phyloP scores from a whole-genome alignment of 1,139 yeast species.

The Lodderomyces theae region DNA sequence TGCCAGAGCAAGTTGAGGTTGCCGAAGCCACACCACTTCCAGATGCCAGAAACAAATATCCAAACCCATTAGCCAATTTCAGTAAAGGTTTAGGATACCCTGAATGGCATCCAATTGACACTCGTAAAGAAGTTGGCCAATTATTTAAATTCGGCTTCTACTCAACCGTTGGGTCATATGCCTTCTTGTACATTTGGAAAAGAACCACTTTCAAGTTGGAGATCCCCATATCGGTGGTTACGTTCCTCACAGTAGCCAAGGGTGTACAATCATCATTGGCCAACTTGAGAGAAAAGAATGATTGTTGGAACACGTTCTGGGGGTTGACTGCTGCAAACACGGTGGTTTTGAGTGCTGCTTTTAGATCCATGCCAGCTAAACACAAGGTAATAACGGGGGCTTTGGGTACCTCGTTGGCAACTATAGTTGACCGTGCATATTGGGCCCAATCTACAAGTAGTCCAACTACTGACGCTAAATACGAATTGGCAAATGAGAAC shows the following conservation, averaged over 20 bases:
- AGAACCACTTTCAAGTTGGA: conserved; percentile 46
- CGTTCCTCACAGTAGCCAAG: conserved; percentile 42
- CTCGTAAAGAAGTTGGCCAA: conserved; percentile 39
- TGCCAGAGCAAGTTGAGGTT: conserved; percentile 14
- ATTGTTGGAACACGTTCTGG: conserved; percentile 50
- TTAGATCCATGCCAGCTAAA: conserved; percentile 41
- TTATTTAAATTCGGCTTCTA: conserved; percentile 43
- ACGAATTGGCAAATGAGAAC: conserved; percentile 35
- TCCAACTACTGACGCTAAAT: conserved; percentile 38
- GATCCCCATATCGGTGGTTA: conserved; percentile 39
- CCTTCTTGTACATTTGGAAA: conserved; percentile 49
- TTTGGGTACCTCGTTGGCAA: conserved; percentile 40
- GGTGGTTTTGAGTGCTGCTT: conserved; percentile 40
- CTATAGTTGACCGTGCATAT: conserved; percentile 38
- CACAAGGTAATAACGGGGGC: conserved; percentile 44
- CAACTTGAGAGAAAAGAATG: conserved; percentile 48
- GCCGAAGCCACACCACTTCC: conserved; percentile 20
- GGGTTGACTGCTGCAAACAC: conserved; percentile 45
- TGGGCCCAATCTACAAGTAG: conserved; percentile 46
- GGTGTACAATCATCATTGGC: conserved; percentile 31
- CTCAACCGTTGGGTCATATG: conserved; percentile 48
- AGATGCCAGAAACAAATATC: conserved; percentile 41
- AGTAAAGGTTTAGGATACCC: conserved; percentile 43
- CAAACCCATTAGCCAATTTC: conserved; percentile 43
- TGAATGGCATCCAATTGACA: conserved; percentile 45